Evolutionary conservation across 2,329 filamentous ascomycete genomes (phyloP), one percentile per base, ranked within the genome.

Genomic region (Arthrobotrys pseudoclavata): DNA sequence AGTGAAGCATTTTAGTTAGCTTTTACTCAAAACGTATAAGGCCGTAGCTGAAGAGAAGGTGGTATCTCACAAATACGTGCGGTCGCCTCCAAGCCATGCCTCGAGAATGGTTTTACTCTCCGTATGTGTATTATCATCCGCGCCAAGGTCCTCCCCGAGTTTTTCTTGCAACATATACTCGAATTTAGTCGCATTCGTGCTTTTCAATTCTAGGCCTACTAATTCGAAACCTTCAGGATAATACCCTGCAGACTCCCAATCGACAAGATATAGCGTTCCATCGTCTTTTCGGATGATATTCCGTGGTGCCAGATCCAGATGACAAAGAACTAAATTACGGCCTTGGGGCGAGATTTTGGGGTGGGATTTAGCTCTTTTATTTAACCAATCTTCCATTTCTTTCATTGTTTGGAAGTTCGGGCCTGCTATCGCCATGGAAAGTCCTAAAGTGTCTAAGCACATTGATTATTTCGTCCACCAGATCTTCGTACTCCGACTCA

Each of bases 171-270:
- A 18, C 3, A n/a, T n/a, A 42, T 18, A 5, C 13, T 42, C 40
- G 7, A 42, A 42, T 42, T 7, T 2, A 3, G 40, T 42, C 13
- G 40, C 3, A n/a, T n/a, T 4, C 13, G 6, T 18, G n/a, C n/a
- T 42, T 4, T 3, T 9, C 40, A 42, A 3, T 18, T 7, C 4
- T 13, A 71, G 29, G 1, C 4, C 45, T 4, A 18, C 45, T 3
- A 15, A 1, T 48, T 66, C 45, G 26, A 66, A 52, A 3, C 3
- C 52, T 15, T 24, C 9, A 18, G 62, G 62, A 29, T 66, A 66
- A 18, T 53, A 66, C 24, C 62, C 62, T 4, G 45, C 62, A 37
- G n/a, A 34, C 26, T 66, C 45, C 45, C 45, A 66, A 40, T 66
- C 45, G 13, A 66, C 20, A 40, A 66, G 62, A 18, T 29, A 52